phyloP scores from a whole-genome alignment of 2,329 filamentous ascomycete genomes.

The Rhinocladiella mackenziei region DNA sequence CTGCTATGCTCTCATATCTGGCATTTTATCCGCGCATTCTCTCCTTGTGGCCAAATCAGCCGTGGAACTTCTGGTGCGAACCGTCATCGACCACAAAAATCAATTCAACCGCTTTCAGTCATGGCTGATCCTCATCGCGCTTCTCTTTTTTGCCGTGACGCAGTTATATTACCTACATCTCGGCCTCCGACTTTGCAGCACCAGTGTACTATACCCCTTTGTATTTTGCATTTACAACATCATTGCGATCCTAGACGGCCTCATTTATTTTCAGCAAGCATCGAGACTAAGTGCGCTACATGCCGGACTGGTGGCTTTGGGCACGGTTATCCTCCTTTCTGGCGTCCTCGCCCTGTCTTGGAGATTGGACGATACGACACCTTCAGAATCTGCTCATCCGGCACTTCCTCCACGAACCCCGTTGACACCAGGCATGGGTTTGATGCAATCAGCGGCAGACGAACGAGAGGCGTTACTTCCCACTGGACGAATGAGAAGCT shows the following conservation, averaged over 20 bases:
- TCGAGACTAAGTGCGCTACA: conserved; percentile 71
- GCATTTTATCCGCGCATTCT: conserved; percentile 88
- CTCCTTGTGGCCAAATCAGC: conserved; percentile 93
- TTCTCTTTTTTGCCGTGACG: conserved; percentile 75
- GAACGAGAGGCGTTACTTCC: conserved; percentile 40
- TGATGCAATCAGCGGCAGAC: conserved; percentile 51
- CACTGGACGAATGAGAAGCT: conserved; percentile 28
- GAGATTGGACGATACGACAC: conserved; percentile 69
- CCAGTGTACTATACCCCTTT: conserved; percentile 90
- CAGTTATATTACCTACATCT: conserved; percentile 95
- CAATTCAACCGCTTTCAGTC: conserved; percentile 95
- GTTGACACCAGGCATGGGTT: conserved; percentile 75
- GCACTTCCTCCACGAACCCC: conserved; percentile 58
- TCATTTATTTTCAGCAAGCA: conserved; percentile 94
- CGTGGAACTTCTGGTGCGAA: conserved; percentile 86
- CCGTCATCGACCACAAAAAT: conserved; percentile 73
- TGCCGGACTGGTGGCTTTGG: conserved; percentile 70
- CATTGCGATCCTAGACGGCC: conserved; percentile 90
- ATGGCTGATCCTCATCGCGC: conserved; percentile 80
- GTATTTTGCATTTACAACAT: conserved; percentile 99
- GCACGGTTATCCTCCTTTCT: conserved; percentile 77
- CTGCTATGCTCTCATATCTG: conserved; percentile 83
- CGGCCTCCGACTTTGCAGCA: conserved; percentile 90
- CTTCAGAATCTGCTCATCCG: conserved; percentile 35
- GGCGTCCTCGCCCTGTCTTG: conserved; percentile 91